Conservation (phyloP, 208 protist species). For the Trypanosoma avium region DNA sequence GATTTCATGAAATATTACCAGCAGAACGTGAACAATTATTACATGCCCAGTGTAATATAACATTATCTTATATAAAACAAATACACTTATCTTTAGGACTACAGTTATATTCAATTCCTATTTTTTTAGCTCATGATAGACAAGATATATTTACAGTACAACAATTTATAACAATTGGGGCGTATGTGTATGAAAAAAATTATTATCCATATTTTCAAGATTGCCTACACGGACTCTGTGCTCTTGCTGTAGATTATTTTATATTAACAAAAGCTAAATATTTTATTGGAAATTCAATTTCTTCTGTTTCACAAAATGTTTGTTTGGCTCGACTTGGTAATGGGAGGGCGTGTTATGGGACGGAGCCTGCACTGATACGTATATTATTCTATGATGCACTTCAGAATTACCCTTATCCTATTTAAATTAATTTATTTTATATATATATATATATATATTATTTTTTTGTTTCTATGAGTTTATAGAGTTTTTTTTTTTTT, state of each 20-base stretch:
- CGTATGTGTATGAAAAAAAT: neutral
- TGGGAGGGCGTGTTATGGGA: neutral
- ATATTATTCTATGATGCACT: neutral
- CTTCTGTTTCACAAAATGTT: conserved; percentile 5
- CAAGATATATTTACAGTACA: neutral
- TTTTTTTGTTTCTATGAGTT: neutral
- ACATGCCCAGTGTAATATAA: conserved; percentile 8
- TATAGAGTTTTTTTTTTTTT: neutral
- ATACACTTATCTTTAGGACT: neutral
- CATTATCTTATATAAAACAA: neutral
- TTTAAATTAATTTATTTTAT: too few relatives aligned
- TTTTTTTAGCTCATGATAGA: conserved; percentile 7
- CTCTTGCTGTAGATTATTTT: conserved; percentile 8
- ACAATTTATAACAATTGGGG: neutral
- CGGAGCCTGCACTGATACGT: neutral
- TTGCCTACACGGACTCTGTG: neutral
- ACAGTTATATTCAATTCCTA: neutral
- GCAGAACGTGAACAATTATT: neutral
- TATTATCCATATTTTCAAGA: neutral
- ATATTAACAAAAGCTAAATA: neutral
- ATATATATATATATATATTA: neutral
- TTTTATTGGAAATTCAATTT: neutral
- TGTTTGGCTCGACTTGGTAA: conserved; percentile 11
- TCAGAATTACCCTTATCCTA: neutral
- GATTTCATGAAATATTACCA: neutral